Conservation (phyloP, 2,329 filamentous ascomycete species). For the Penicillium griseofulvum region DNA sequence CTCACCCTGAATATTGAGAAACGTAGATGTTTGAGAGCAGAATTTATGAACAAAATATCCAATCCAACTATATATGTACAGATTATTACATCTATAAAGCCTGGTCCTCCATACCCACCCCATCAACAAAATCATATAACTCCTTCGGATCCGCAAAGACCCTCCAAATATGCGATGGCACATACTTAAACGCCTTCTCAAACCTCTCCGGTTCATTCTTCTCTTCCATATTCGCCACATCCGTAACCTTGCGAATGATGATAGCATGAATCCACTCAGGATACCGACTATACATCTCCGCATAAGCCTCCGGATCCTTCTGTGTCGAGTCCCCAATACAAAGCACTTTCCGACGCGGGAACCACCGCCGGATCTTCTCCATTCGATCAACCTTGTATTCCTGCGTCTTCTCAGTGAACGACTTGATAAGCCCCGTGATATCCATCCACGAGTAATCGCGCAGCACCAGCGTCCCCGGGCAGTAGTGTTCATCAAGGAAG, state of each 20-base stretch:
- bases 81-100: slow-evolving; percentile 8
- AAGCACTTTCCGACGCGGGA: slow-evolving; percentile 76
- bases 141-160: slow-evolving; percentile 78
- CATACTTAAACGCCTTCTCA: slow-evolving; percentile 72
- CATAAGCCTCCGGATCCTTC: slow-evolving; percentile 86
- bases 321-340: slow-evolving; percentile 90
- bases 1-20: background rate
- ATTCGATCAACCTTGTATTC: slow-evolving; percentile 83
- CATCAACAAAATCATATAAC: slow-evolving; percentile 40
- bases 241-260: slow-evolving; percentile 78
- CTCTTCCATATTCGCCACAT: slow-evolving; percentile 70
- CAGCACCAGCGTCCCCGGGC: slow-evolving; percentile 75
- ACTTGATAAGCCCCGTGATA: slow-evolving; percentile 72
- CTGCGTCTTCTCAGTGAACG: slow-evolving; percentile 75
- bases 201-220: slow-evolving; percentile 75
- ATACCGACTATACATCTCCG: slow-evolving; percentile 66
- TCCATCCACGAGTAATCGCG: slow-evolving; percentile 86
- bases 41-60: background rate
- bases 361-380: slow-evolving; percentile 71
- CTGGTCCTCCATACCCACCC: slow-evolving; percentile 25
- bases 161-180: slow-evolving; percentile 71
- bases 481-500: slow-evolving; percentile 71
- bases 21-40: background rate
- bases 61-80: slow-evolving; percentile 3
- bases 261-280: slow-evolving; percentile 79